Percentiles rank a stretch among this genome's conserved stretches.
phyloP scores from a whole-genome alignment of 192 early-diverging fungal genomes.

The Diversispora eburnea region DNA sequence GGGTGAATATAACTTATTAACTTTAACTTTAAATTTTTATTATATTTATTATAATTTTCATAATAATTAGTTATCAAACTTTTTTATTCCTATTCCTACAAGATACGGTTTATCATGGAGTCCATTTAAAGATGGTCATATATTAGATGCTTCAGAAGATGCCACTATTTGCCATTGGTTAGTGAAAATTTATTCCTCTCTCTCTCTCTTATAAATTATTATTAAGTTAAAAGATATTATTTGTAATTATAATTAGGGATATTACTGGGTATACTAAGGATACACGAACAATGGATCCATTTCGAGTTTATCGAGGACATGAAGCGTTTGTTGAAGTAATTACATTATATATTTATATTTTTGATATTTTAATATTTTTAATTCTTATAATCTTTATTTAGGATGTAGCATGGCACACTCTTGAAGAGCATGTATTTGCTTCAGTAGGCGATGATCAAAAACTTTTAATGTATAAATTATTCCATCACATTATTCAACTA shows the following conservation, averaged over 20 bases:
- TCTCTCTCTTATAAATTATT: neutral
- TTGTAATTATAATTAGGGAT: slow-evolving; percentile 52
- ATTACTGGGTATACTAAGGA: slow-evolving; percentile 77
- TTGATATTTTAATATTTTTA: too few species aligned
- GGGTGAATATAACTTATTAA: slow-evolving; percentile 53
- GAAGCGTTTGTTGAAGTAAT: slow-evolving; percentile 84
- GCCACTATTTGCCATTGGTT: slow-evolving; percentile 85
- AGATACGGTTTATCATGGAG: slow-evolving; percentile 95
- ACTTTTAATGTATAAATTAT: slow-evolving; percentile 68
- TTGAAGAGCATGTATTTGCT: slow-evolving; percentile 85
- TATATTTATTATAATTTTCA: neutral
- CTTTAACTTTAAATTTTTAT: neutral
- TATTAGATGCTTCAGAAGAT: slow-evolving; percentile 92
- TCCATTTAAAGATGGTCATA: slow-evolving; percentile 66
- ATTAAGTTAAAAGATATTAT: neutral
- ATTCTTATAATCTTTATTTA: slow-evolving; percentile 20
- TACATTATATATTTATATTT: neutral
- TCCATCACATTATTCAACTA: too few species aligned
- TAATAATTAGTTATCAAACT: neutral
- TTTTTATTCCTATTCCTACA: neutral
- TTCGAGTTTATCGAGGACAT: slow-evolving; percentile 79
- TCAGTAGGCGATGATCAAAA: slow-evolving; percentile 95
- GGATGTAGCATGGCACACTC: slow-evolving; percentile 92
- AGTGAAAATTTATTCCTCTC: neutral
- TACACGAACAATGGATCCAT: slow-evolving; percentile 68